Evolutionary conservation across 2,329 filamentous ascomycete genomes (phyloP).

Genomic region (Epichloe sp.): DNA sequence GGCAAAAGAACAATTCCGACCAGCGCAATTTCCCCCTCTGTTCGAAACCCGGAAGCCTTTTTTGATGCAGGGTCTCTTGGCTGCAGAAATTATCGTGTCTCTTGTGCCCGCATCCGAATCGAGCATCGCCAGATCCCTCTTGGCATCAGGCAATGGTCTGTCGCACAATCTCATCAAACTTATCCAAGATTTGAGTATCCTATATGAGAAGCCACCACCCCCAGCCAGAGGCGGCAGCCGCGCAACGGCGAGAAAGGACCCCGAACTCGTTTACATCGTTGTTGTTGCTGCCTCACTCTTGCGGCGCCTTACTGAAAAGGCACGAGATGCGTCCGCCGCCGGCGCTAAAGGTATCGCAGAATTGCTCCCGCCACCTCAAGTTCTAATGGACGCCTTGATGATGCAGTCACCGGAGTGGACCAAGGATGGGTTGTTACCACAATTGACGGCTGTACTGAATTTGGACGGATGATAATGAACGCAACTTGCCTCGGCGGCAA

Average conservation of each 20-base stretch:
- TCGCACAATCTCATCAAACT: conserved; percentile 66
- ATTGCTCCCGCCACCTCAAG: conserved; percentile 53
- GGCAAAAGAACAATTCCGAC: conserved; percentile 35
- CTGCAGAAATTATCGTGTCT: conserved; percentile 75
- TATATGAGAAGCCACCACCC: conserved; percentile 31
- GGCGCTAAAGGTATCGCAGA: conserved; percentile 40
- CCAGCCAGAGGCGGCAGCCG: conserved; percentile 18
- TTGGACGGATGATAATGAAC: conserved; percentile 31
- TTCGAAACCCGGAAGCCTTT: conserved; percentile 73
- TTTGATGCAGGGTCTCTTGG: conserved; percentile 82
- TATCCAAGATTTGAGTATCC: conserved; percentile 56
- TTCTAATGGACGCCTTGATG: conserved; percentile 52
- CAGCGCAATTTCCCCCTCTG: conserved; percentile 47
- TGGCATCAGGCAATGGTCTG: conserved; percentile 73
- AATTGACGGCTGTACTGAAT: conserved; percentile 45
- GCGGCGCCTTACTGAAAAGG: conserved; percentile 56
- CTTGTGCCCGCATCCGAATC: conserved; percentile 60
- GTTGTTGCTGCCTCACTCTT: conserved; percentile 55
- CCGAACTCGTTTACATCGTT: conserved; percentile 48
- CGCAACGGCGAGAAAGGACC: conserved; percentile 28
- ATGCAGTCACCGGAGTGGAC: conserved; percentile 50
- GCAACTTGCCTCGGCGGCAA: not conserved
- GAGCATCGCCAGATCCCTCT: conserved; percentile 63
- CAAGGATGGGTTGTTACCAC: conserved; percentile 52
- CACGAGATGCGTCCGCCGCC: conserved; percentile 40